A percentile compares a stretch with the other conserved stretches of the same genome.
These are phyloP conservation scores for Dimargaris cristalligena DNA, from an alignment of 192 early-diverging fungal species.

Conservation along the genomic window DNA sequence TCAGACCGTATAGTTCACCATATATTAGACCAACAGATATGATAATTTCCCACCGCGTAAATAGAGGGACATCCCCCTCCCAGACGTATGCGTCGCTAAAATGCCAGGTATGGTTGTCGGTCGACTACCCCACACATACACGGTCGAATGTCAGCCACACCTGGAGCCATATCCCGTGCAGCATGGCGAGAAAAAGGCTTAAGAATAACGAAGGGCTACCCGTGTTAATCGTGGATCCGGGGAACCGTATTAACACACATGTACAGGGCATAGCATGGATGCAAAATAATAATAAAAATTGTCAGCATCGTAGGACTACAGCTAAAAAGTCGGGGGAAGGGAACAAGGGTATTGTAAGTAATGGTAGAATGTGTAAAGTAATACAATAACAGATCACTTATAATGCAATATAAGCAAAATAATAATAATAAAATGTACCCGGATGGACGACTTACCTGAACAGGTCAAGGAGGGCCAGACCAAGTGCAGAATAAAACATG, in stretches of 20 bases:
- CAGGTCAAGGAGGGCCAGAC: constrained; percentile 24
- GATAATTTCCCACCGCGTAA: too few species aligned
- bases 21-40: too few species aligned
- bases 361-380: not conserved
- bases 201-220: not conserved
- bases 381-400: not conserved
- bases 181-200: not conserved
- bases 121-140: not conserved
- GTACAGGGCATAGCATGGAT: not conserved
- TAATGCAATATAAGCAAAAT: not conserved
- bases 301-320: not conserved
- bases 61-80: too few species aligned
- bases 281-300: not conserved
- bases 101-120: too few species aligned
- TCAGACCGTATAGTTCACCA: too few species aligned
- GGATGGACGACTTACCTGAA: constrained; percentile 14
- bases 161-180: not conserved
- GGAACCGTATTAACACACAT: not conserved
- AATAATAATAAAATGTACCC: not conserved
- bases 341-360: not conserved
- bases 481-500: constrained; percentile 19
- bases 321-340: not conserved
- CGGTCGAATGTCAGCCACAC: not conserved
- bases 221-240: not conserved
- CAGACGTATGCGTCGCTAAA: too few species aligned